phyloP scores from a whole-genome alignment of 768 basidiomycete genomes.

The Leccinum aurantiacum region DNA sequence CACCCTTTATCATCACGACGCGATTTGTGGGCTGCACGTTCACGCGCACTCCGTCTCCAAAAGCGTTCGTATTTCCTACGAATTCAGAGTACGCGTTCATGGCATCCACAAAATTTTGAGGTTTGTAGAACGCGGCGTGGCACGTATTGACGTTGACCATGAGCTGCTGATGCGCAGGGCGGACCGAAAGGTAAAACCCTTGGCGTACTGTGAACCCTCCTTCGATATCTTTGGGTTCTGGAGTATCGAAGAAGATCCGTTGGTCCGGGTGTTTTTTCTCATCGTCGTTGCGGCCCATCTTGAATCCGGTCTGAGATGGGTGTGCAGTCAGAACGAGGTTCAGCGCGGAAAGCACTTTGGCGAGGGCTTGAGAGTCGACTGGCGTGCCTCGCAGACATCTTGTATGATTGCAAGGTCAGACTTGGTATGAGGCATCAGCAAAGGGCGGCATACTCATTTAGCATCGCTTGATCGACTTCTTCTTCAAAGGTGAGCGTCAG shows the following conservation, averaged over 20 bases:
- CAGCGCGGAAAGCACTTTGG: slow-evolving; percentile 47
- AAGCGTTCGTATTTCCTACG: slow-evolving; percentile 50
- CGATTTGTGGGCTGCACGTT: slow-evolving; percentile 60
- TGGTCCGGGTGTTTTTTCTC: slow-evolving; percentile 30
- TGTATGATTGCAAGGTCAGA: slow-evolving; percentile 6
- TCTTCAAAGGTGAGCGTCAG: slow-evolving; percentile 41
- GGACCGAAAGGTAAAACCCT: slow-evolving; percentile 45
- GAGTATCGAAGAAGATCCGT: slow-evolving; percentile 41
- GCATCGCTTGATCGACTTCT: slow-evolving; percentile 33
- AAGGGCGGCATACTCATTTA: slow-evolving; percentile 4
- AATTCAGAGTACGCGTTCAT: slow-evolving; percentile 41
- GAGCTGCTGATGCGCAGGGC: slow-evolving; percentile 43
- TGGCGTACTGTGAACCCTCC: slow-evolving; percentile 59
- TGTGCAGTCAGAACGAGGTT: slow-evolving; percentile 47
- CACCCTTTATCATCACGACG: slow-evolving; percentile 64
- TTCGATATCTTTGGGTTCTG: slow-evolving; percentile 37
- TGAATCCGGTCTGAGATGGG: slow-evolving; percentile 40
- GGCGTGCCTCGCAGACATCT: slow-evolving; percentile 60
- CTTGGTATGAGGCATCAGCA: slow-evolving; percentile 26
- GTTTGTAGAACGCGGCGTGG: slow-evolving; percentile 47
- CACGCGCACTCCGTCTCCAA: slow-evolving; percentile 65
- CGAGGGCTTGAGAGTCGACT: slow-evolving; percentile 55
- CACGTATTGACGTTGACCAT: slow-evolving; percentile 56
- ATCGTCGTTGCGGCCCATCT: slow-evolving; percentile 47
- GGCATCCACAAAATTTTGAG: slow-evolving; percentile 41